Evolutionary conservation across 768 basidiomycete genomes (phyloP), one percentile per base, ranked within the genome.

Genomic region (Naganishia randhawae): DNA sequence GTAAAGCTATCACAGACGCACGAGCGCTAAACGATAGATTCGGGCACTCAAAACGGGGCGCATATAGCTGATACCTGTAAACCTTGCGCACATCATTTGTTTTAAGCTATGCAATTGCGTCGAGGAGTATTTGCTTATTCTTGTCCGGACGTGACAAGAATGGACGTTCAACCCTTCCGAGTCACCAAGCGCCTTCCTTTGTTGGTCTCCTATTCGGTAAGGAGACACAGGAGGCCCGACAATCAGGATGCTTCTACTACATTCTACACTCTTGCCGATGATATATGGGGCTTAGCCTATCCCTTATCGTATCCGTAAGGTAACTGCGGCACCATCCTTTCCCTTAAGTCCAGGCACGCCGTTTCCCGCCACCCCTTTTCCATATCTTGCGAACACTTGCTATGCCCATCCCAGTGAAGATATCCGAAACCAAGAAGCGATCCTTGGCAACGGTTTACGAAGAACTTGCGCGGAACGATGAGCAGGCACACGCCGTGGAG

Each of bases 11-110:
- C 74, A 85, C 84, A 66, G 93, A 97, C 71, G 88, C 92, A 13
- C 86, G 85, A 70, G 86, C 87, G 7, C 82, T 97, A 17, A 87
- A 89, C 35, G 90, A 91, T 74, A 83, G 92, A 63, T 97, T 97
- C 76, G 90, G 90, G 9, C 80, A 80, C 65, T 77, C 79, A 16
- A 82, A 80, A 66, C 63, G 73, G 3, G 81, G 82, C 14, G 76
- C 79, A 5, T 82, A 75, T 52, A 71, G 63, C 50, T 61, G 45
- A n/a, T n/a, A n/a, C n/a, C n/a, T n/a, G n/a, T n/a, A n/a, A n/a
- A n/a, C n/a, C n/a, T n/a, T n/a, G n/a, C n/a, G n/a, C n/a, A n/a
- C n/a, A n/a, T n/a, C n/a, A n/a, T n/a, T n/a, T n/a, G n/a, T n/a
- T n/a, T n/a, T n/a, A n/a, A n/a, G n/a, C n/a, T n/a, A n/a, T n/a